Percentiles rank a stretch among this genome's conserved stretches.
These are phyloP conservation scores for Triglochin maritima DNA, from an alignment of 106 monocot genomes.

Conservation along the genomic window DNA sequence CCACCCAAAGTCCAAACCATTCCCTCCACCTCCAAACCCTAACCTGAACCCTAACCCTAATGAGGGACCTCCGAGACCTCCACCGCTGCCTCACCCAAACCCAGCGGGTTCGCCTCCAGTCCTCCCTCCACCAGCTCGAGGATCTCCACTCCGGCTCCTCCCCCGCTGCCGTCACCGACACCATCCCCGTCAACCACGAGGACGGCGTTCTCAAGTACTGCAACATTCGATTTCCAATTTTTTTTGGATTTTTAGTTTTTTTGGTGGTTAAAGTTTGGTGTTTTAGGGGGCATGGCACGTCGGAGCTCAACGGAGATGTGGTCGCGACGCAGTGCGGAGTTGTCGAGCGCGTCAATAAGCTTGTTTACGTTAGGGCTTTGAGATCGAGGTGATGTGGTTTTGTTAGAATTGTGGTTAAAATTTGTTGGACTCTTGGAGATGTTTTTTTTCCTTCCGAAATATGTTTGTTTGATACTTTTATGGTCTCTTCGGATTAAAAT, in stretches of 20 bases:
- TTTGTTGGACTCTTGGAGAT: no score
- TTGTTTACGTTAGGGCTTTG: slow-evolving; percentile 71
- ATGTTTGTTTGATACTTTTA: no score
- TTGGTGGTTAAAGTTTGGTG: neutral
- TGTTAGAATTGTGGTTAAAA: no score
- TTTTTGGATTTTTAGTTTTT: neutral
- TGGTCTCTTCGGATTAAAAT: no score
- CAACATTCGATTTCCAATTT: neutral
- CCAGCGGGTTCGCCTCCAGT: slow-evolving; percentile 60
- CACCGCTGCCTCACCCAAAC: slow-evolving; percentile 61
- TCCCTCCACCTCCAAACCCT: no score
- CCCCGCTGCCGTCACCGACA: slow-evolving; percentile 42
- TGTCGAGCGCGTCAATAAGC: slow-evolving; percentile 92
- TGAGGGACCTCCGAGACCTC: slow-evolving; percentile 36
- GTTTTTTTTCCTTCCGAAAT: no score
- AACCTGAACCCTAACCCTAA: no score
- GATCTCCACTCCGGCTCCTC: slow-evolving; percentile 29
- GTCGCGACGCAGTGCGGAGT: slow-evolving; percentile 89
- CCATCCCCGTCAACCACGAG: slow-evolving; percentile 71
- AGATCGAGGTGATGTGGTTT: slow-evolving; percentile 39
- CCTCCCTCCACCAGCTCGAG: slow-evolving; percentile 55
- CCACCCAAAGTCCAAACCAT: no score
- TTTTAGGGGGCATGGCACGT: slow-evolving; percentile 84
- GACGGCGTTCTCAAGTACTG: slow-evolving; percentile 87
- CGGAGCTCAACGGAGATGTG: slow-evolving; percentile 53